Evolutionary conservation across 805 yeast species (phyloP).

Genomic region (Wickerhamiella shivajii): DNA sequence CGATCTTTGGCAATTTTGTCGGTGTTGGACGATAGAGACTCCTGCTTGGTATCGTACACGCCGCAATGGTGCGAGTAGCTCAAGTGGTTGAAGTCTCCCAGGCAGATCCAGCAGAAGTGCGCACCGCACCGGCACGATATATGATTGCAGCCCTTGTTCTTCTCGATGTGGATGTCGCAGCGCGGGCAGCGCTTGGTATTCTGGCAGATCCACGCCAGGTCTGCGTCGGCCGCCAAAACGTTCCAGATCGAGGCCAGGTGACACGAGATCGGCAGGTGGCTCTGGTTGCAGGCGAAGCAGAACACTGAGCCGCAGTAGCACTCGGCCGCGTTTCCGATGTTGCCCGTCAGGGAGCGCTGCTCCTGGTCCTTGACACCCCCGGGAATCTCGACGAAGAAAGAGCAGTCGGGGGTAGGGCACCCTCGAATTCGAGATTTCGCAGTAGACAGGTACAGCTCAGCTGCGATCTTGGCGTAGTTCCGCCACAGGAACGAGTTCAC

Average conservation of each 20-base stretch:
- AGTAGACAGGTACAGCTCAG: conserved; percentile 8
- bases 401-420: conserved; percentile 17
- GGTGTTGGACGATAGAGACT: background rate
- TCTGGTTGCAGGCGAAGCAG: conserved; percentile 62
- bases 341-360: background rate
- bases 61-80: conserved; percentile 1
- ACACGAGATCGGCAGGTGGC: conserved; percentile 79
- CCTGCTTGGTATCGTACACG: background rate
- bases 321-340: conserved; percentile 28
- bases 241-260: conserved; percentile 54
- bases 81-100: conserved; percentile 41
- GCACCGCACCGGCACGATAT: conserved; percentile 72
- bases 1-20: background rate
- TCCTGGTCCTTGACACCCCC: background rate
- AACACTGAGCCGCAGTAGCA: conserved; percentile 58
- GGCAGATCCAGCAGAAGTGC: conserved; percentile 91
- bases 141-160: conserved; percentile 95
- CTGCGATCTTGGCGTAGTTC: conserved; percentile 2
- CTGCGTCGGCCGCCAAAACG: conserved; percentile 66
- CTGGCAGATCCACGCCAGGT: conserved; percentile 77
- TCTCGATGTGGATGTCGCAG: conserved; percentile 69
- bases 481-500: conserved; percentile 18
- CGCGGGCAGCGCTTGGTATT: conserved; percentile 80
- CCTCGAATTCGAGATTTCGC: conserved; percentile 16
- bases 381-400: conserved; percentile 18